Percentiles rank a stretch among this genome's conserved stretches.
Conservation (phyloP, 495 filamentous ascomycete genomes). For the Penicillium turbatum region DNA sequence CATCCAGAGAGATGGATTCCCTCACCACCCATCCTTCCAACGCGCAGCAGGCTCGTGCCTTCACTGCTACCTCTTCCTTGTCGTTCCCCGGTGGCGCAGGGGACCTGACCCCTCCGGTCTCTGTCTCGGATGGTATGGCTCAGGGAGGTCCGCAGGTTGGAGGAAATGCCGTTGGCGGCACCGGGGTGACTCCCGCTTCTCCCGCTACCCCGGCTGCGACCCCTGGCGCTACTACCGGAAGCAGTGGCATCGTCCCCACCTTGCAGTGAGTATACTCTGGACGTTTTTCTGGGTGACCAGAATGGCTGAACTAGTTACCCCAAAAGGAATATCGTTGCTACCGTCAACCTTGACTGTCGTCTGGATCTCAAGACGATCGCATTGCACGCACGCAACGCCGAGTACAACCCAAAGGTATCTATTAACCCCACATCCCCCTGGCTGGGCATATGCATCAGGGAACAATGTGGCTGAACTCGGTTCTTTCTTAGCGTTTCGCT, state of each 20-base stretch:
- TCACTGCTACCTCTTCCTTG: constrained; percentile 82
- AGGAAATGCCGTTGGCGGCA: constrained; percentile 60
- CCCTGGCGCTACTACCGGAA: constrained; percentile 71
- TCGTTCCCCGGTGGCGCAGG: constrained; percentile 82
- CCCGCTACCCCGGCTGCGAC: constrained; percentile 95
- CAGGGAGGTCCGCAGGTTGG: constrained; percentile 58
- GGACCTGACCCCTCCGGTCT: constrained; percentile 74
- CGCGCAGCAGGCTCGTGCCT: constrained; percentile 84
- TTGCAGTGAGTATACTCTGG: constrained; percentile 87
- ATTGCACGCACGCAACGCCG: constrained; percentile 95
- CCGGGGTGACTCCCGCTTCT: constrained; percentile 91
- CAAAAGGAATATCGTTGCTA: constrained; percentile 98
- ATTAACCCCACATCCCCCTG: constrained; percentile 35
- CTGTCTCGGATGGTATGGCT: constrained; percentile 54
- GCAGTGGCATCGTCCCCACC: constrained; percentile 91
- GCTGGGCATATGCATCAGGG: constrained; percentile 39
- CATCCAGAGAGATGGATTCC: constrained; percentile 64
- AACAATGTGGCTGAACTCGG: constrained; percentile 47
- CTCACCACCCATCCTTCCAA: constrained; percentile 86
- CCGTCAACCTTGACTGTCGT: constrained; percentile 97
- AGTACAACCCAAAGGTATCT: constrained; percentile 94
- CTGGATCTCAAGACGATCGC: constrained; percentile 99
- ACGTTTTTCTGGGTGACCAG: constrained; percentile 44
- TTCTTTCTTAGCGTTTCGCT: constrained; percentile 83
- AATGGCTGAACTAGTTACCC: constrained; percentile 57